Percentiles rank a stretch among this genome's conserved stretches.
phyloP scores from a whole-genome alignment of 441 rosid species.

The Syzygium syzygioides region DNA sequence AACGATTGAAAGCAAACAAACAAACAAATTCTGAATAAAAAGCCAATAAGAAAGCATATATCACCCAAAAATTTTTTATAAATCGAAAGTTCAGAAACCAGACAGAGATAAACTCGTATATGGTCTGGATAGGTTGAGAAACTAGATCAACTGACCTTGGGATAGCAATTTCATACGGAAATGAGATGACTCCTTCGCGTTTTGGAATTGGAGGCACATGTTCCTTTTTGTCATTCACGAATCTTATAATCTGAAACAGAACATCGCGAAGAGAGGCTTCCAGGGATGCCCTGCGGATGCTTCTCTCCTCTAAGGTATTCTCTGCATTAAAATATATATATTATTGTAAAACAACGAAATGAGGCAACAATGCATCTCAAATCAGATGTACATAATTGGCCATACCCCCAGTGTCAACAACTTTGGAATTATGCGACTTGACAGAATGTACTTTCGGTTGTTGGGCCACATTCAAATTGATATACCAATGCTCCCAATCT shows the following conservation, averaged over 20 bases:
- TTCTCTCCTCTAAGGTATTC: conserved; percentile 52
- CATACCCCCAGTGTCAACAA: conserved; percentile 63
- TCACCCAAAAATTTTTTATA: neutral
- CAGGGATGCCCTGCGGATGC: conserved; percentile 53
- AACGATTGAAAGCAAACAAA: neutral
- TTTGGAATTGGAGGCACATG: conserved; percentile 80
- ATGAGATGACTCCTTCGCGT: conserved; percentile 60
- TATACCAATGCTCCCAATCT: conserved; percentile 87
- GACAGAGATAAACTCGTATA: neutral
- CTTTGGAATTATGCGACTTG: conserved; percentile 65
- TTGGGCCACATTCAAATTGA: conserved; percentile 78
- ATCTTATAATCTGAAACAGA: conserved; percentile 83
- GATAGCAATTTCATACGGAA: conserved; percentile 72
- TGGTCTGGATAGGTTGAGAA: neutral
- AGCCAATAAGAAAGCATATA: neutral
- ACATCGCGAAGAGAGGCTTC: conserved; percentile 80
- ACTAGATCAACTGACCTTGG: conserved; percentile 59
- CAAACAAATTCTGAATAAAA: neutral
- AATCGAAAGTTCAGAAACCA: neutral
- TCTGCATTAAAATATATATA: conserved; percentile 27
- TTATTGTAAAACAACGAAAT: neutral
- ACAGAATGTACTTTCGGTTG: conserved; percentile 45
- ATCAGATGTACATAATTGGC: neutral
- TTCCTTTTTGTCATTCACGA: conserved; percentile 90
- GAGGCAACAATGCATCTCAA: neutral